phyloP scores from a whole-genome alignment of 192 early-diverging fungal species.

The Linnemannia elongata region DNA sequence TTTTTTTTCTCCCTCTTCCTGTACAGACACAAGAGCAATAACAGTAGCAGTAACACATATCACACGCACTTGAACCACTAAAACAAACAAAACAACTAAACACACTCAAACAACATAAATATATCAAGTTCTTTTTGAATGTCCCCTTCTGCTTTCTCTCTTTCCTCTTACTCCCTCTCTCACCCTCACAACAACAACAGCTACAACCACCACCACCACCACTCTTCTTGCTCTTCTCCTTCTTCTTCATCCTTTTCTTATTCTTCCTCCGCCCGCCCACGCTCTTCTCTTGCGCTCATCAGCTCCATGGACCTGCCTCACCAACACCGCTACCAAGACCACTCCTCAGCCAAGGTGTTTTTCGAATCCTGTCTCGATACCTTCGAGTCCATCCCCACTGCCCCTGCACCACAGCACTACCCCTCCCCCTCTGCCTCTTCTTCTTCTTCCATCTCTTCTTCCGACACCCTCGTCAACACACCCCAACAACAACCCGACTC shows the following conservation, averaged over 20 bases:
- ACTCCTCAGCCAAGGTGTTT: slow-evolving; percentile 37
- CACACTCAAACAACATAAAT: background rate
- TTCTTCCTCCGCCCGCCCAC: background rate
- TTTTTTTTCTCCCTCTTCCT: slow-evolving; percentile 1
- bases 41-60: background rate
- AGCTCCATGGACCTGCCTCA: slow-evolving; percentile 47
- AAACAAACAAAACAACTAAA: background rate
- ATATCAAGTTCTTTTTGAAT: background rate
- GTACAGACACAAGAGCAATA: background rate
- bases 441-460: slow-evolving; percentile 30
- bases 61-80: background rate
- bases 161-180: slow-evolving; percentile 11
- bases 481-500: background rate
- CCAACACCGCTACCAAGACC: slow-evolving; percentile 53
- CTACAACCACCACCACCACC: background rate
- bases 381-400: slow-evolving; percentile 23
- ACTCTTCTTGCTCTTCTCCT: background rate
- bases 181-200: background rate
- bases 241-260: background rate
- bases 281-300: slow-evolving; percentile 12
- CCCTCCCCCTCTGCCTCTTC: slow-evolving; percentile 14
- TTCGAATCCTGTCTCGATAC: slow-evolving; percentile 47
- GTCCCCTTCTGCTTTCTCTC: slow-evolving; percentile 6
- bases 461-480: slow-evolving; percentile 20
- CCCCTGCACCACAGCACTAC: slow-evolving; percentile 3